Evolutionary conservation across 441 rosid species (phyloP), one percentile per base, ranked within the genome.

Genomic region (Macaranga tanarius): DNA sequence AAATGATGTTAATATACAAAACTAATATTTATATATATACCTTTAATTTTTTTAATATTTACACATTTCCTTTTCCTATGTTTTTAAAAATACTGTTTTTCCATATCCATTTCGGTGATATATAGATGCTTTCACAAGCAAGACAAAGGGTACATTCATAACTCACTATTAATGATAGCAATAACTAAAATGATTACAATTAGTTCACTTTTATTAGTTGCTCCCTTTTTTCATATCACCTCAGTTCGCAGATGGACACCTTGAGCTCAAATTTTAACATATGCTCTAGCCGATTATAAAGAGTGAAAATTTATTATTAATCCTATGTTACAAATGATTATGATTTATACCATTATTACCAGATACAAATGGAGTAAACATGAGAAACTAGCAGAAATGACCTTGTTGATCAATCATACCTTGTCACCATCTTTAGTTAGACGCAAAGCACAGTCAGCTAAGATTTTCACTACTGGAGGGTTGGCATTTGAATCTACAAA

Each of bases 401-500:
- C 11, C 47, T 17, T 48, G 22, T 51, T 59, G 20, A 70, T 70
- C 47, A 73, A 69, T 55, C 38, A 61, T 76, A 92, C 99, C 97
- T 95, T 95, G 87, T 92, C 97, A 69, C 97, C 92, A 44, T 91
- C 97, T 79, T 86, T 88, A 63, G 97, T 81, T 60, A 92, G 86
- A 77, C 60, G 89, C 88, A 95, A 82, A 79, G 97, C 91, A 82
- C 94, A 84, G 78, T 91, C 93, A 59, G 79, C 85, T 73, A 92
- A 84, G 40, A 79, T 59, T 62, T 84, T 81, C 63, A 85, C 58
- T 55, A 83, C 71, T 57, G 71, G 83, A 67, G 76, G 76, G 74
- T 74, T 76, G 71, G 75, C 73, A 45, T 78, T 80, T 73, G 79
- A 84, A 69, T 78, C 94, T 84, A 75, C 70, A 71, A 67, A 44